Evolutionary conservation across 2,329 filamentous ascomycete species (phyloP), one percentile per base, ranked within the genome.

Genomic region (Verticillium klebahnii): DNA sequence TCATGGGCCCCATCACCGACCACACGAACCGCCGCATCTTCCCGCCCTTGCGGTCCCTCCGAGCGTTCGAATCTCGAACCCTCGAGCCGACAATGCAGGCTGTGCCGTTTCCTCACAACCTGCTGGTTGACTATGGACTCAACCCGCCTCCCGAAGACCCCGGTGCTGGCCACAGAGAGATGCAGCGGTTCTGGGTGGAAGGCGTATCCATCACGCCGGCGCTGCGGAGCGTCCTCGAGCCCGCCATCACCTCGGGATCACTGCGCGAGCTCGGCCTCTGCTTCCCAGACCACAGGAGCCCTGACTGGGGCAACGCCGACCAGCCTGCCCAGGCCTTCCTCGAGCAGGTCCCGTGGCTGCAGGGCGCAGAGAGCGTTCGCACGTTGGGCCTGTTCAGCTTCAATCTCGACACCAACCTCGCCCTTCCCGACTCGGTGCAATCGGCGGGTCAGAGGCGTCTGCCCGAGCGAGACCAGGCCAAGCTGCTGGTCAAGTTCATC

Each of bases 361-460:
- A 70, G 15, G 75, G 76, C 39, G 67, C 70, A 1, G 52, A 66
- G 23, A 72, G 69, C 2, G 73, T 79, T 32, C 70, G 64, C 45
- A 70, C 67, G 37, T 67, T 79, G 2, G 74, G 74, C 4, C 56
- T 78, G 32, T 74, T 70, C 50, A 62, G 72, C 34, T 77, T 78
- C 57, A 66, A 69, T 36, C 77, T 78, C 63, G 67, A 58, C 62
- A 62, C 61, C 60, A 61, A 58, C 61, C 61, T 15, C 36, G 9
- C 56, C 62, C 17, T 36, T n/a, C 32, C 39, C 2, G 29, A 19
- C 40, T 15, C 37, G 5, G 31, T 40, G 19, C 54, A 56, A 25
- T 34, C 56, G 12, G 14, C 56, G 5, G 19, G n/a, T n/a, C 32
- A 34, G 9, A 11, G 56, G 5, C 56, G 19, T 17, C 19, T 37